Percentiles rank a stretch among this genome's conserved stretches.
Conservation (phyloP, 148 eudicot genomes). For the Amaranthus hypochondriacus region DNA sequence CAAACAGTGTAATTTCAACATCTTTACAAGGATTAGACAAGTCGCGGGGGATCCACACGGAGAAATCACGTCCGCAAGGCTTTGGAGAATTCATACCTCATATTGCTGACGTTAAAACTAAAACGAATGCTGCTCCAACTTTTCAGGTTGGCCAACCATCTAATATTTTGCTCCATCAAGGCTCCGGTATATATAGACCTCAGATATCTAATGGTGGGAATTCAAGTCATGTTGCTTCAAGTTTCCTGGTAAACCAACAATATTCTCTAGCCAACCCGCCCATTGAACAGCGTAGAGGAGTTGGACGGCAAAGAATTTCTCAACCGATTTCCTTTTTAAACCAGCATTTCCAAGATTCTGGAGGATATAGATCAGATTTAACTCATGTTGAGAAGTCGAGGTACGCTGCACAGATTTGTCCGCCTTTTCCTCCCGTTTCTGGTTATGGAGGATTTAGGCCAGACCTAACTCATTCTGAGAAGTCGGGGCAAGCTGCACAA, state of each 20-base stretch:
- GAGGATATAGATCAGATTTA: not conserved
- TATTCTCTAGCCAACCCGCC: not conserved
- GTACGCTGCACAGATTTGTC: not conserved
- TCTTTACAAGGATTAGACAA: conserved; percentile 3
- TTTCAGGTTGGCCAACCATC: not conserved
- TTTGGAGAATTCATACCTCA: not conserved
- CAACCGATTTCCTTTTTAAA: not conserved
- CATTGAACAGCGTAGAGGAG: not conserved
- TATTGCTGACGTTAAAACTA: not conserved
- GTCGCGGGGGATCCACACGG: not conserved
- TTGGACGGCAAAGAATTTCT: not conserved
- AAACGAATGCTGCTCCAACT: not conserved
- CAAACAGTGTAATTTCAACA: conserved; percentile 7
- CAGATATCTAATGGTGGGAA: not conserved
- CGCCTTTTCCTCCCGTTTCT: not conserved
- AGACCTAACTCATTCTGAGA: not conserved
- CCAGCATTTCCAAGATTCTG: not conserved
- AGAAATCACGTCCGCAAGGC: not conserved
- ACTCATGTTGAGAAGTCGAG: not conserved
- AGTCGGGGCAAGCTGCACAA: not conserved
- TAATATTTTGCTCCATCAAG: not conserved
- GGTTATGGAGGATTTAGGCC: not conserved
- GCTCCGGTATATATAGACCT: not conserved
- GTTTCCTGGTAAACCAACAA: not conserved
- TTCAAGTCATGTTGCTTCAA: not conserved